Evolutionary conservation across 2,329 filamentous ascomycete species (phyloP).

Genomic region (Metarhizium guizhouense): DNA sequence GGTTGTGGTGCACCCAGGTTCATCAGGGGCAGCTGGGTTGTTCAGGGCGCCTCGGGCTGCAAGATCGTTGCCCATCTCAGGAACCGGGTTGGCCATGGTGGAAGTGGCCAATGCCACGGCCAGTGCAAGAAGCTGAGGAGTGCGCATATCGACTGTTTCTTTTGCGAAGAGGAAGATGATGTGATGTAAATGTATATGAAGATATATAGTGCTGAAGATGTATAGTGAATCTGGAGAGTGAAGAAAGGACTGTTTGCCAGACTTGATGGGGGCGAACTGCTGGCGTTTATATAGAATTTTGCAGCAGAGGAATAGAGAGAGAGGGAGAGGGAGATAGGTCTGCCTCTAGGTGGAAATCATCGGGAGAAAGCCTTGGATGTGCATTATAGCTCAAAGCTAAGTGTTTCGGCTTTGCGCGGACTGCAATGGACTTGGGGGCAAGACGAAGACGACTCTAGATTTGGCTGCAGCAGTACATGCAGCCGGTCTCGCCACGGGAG

Average conservation of each 20-base stretch:
- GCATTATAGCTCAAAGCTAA: too few species aligned
- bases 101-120: constrained; percentile 2
- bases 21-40: too few species aligned
- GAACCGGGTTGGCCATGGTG: constrained; percentile 4
- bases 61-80: not conserved
- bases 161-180: not conserved
- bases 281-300: not conserved
- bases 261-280: not conserved
- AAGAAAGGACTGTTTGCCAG: not conserved
- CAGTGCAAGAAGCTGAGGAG: constrained; percentile 1
- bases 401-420: not conserved
- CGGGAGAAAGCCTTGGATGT: not conserved
- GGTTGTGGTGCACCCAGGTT: constrained; percentile 7
- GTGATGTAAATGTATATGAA: not conserved
- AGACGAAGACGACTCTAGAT: not conserved
- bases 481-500: not conserved
- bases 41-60: too few species aligned
- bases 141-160: not conserved
- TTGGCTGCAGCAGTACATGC: not conserved
- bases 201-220: not conserved
- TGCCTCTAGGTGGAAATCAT: not conserved
- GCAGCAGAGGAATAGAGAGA: too few species aligned
- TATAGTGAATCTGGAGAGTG: not conserved
- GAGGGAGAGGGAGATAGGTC: not conserved
- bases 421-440: not conserved